Percentiles rank a stretch among this genome's conserved stretches.
phyloP scores from a whole-genome alignment of 306 rosid species.

The Prosopis cineraria region DNA sequence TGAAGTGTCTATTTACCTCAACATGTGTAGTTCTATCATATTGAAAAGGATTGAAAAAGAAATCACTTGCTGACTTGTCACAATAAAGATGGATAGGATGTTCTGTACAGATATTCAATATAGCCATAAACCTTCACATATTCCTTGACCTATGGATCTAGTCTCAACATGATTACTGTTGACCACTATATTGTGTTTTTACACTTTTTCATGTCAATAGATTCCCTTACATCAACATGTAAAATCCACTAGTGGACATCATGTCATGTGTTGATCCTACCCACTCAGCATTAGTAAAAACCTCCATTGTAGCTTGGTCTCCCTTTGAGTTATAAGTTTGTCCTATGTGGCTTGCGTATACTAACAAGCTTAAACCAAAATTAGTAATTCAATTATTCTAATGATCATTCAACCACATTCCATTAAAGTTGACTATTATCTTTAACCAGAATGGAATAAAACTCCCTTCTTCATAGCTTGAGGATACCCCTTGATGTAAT shows the following conservation, averaged over 20 bases:
- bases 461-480: background rate
- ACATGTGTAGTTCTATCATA: background rate
- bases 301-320: background rate
- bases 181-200: background rate
- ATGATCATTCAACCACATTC: background rate
- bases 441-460: background rate
- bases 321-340: background rate
- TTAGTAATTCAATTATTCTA: background rate
- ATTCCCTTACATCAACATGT: background rate
- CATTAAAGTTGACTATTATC: background rate
- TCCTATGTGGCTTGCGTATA: background rate
- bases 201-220: background rate
- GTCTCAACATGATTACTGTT: background rate
- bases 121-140: background rate
- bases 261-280: background rate
- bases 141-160: background rate
- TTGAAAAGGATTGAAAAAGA: background rate
- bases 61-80: background rate
- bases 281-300: background rate
- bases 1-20: background rate
- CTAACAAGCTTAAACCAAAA: background rate
- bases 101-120: background rate
- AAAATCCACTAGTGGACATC: background rate
- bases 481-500: background rate
- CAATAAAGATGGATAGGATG: background rate